Evolutionary conservation across 345 rosid species (phyloP), one percentile per base, ranked within the genome.

Genomic region (Bruguiera sexangula): DNA sequence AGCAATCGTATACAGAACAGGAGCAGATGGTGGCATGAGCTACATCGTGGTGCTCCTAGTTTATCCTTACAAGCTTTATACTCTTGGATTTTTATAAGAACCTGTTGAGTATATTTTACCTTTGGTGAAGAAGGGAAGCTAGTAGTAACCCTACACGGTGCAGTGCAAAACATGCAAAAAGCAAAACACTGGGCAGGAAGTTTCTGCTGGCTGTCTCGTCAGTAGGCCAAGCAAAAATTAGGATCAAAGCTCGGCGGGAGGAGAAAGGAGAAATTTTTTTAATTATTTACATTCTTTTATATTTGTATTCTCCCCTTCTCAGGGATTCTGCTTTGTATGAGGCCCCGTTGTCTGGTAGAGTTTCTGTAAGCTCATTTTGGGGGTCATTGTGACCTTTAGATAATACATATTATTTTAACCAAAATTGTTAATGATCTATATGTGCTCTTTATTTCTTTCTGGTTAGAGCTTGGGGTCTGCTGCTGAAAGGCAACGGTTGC

Each of bases 11-110:
- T 73, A 82, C 82, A 74, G 97, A 94, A 60, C 97, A 85, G 76
- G 90, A 92, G 86, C 96, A 86, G 89, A 85, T 84, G 85, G 93
- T 84, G 82, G 97, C 96, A 15, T 91, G 80, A 85, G 69, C 70
- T 55, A 6, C 60, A 56, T 56, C 60, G 11, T 16, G 16, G 18
- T 21, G 31, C 26, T 24, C 30, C 60, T 31, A 18, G 11, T 20
- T 26, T 53, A 36, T 70, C 53, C 54, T 53, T 30, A 36, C 34
- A 32, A 34, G 37, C 22, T 22, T 18, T 4, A 55, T 7, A 39
- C 36, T 18, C 62, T 18, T 67, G 34, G 34, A 55, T 56, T 37
- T 13, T 56, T 67, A 26, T 37, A 34, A 32, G 48, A 34, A 24
- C 54, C n/a, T 32, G 50, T 31, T 39, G 52, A 51, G 39, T 73